Percentiles rank a stretch among this genome's conserved stretches.
These are phyloP conservation scores for Sophora flavescens DNA, from an alignment of 306 rosid species.

Conservation along the genomic window DNA sequence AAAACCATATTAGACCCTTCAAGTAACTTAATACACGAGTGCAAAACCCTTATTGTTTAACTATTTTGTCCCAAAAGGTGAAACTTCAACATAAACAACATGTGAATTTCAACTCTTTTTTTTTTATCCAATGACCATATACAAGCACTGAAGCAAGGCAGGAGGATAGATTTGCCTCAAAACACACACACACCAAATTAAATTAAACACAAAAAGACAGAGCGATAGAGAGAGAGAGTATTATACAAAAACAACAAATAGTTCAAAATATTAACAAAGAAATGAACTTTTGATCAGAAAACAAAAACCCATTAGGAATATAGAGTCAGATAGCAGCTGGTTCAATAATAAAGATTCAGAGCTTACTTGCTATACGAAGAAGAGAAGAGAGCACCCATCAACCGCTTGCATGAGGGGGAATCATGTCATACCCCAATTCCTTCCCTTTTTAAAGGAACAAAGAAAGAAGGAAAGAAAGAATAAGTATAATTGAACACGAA, in stretches of 20 bases:
- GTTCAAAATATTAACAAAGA: background rate
- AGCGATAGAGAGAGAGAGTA: background rate
- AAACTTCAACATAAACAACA: background rate
- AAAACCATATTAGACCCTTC: slow-evolving; percentile 44
- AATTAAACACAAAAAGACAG: background rate
- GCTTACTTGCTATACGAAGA: slow-evolving; percentile 48
- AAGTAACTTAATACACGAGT: slow-evolving; percentile 32
- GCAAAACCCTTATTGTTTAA: slow-evolving; percentile 24
- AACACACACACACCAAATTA: slow-evolving; percentile 6
- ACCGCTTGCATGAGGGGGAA: slow-evolving; percentile 38
- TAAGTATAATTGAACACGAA: slow-evolving; percentile 43
- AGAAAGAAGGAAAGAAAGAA: background rate
- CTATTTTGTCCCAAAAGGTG: slow-evolving; percentile 1
- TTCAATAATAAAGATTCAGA: too few relatives aligned
- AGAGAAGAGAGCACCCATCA: slow-evolving; percentile 39
- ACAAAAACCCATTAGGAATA: slow-evolving; percentile 34
- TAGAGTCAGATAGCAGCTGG: slow-evolving; percentile 6
- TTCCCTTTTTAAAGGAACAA: background rate
- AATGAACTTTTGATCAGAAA: slow-evolving; percentile 31
- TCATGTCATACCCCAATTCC: slow-evolving; percentile 31
- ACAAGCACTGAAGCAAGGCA: slow-evolving; percentile 8
- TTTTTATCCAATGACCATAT: background rate
- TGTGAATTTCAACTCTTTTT: slow-evolving; percentile 34
- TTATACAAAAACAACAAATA: background rate
- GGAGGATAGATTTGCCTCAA: slow-evolving; percentile 23